Evolutionary conservation across 2,329 filamentous ascomycete species (phyloP), one percentile per base, ranked within the genome.

Genomic region (Alternaria arborescens): DNA sequence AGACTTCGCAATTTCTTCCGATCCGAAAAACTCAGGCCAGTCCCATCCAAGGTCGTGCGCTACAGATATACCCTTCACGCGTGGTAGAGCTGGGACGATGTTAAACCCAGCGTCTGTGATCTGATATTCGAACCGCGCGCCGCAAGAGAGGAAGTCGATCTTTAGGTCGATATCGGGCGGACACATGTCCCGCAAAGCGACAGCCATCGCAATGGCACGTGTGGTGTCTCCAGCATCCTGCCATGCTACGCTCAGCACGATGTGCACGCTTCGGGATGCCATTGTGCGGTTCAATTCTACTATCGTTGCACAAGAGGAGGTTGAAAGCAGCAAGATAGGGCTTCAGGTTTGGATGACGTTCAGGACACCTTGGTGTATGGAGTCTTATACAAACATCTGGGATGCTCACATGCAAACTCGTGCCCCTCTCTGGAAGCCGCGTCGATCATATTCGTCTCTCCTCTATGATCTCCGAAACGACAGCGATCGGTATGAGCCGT

Each of bases 151-250:
- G 58, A 76, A 76, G 54, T 67, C 66, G 24, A 76, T 67, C 42
- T 73, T 71, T 26, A 76, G 65, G 10, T 72, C 60, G 38, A 71
- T 30, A 11, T 54, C 59, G n/a, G 66, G 43, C 10, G 73, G 72
- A 24, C 73, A 75, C 47, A 65, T 61, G n/a, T 75, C 72, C 20
- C 72, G 63, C n/a, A 76, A 60, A 11, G 73, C 71, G 12, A 57
- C 55, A 12, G 71, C 71, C 64, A 75, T 74, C 11, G 68, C 68
- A 43, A 76, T 74, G 40, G 73, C 73, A 18, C 73, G 67, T 16
- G 73, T 76, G 14, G 73, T 73, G 40, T 76, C 73, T 16, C 73
- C 73, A 20, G 72, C 72, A 66, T 76, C 73, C 56, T 76, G 73
- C 65, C 71, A 76, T 41, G 73, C 73, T 38, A 75, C 73, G 54